phyloP scores from a whole-genome alignment of 2,329 filamentous ascomycete species.

The Pyricularia sp. region DNA sequence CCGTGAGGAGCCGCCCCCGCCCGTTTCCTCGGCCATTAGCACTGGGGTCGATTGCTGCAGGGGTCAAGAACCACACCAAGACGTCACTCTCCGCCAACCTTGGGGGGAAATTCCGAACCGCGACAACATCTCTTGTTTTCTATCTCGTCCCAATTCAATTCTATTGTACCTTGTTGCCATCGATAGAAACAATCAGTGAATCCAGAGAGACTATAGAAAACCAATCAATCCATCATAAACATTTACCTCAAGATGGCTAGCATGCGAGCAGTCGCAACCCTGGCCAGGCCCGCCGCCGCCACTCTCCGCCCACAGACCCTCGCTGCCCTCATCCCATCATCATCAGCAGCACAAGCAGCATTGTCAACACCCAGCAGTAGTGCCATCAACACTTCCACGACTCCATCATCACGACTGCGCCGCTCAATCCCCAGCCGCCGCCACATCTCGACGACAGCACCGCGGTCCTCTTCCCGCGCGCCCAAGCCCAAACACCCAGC shows the following conservation, averaged over 20 bases:
- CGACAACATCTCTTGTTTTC: background rate
- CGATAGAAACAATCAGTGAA: background rate
- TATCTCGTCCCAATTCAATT: background rate
- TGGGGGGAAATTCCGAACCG: background rate
- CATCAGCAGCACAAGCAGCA: slow-evolving; percentile 8
- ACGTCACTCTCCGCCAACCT: background rate
- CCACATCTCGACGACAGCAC: slow-evolving; percentile 8
- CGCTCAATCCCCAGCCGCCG: background rate
- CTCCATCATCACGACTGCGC: background rate
- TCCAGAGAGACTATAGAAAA: background rate
- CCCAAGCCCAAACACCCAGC: slow-evolving; percentile 38
- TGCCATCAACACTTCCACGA: slow-evolving; percentile 11
- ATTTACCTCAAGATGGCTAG: slow-evolving; percentile 24
- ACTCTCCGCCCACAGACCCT: slow-evolving; percentile 11
- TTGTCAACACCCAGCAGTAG: background rate
- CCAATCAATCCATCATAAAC: background rate
- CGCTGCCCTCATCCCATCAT: background rate
- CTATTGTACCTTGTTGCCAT: background rate
- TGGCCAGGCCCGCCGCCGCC: slow-evolving; percentile 19
- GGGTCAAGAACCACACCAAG: background rate
- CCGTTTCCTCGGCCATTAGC: background rate
- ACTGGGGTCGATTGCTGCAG: background rate
- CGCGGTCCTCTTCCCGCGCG: background rate
- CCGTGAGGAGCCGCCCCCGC: slow-evolving; percentile 16
- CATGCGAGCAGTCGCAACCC: slow-evolving; percentile 23